Conservation (phyloP, 257 asterid genomes). For the Nicotiana undulata region DNA sequence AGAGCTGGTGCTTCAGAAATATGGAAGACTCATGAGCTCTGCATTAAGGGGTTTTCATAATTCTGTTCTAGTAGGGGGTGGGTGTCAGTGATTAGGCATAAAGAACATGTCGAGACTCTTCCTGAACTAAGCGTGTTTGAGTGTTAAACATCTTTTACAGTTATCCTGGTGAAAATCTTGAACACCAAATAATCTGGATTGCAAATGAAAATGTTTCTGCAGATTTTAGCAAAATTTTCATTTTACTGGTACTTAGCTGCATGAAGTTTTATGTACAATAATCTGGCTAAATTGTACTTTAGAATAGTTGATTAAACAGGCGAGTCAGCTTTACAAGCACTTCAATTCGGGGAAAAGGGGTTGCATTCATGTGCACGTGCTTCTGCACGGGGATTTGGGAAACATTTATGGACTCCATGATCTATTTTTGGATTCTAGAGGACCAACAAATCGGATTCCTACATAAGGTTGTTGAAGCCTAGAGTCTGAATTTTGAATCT, state of each 20-base stretch:
- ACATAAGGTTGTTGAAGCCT: neutral
- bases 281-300: neutral
- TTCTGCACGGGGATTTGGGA: neutral
- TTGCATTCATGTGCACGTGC: neutral
- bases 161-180: neutral
- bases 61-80: neutral
- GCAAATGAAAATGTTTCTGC: neutral
- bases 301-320: neutral
- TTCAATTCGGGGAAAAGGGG: neutral
- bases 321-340: neutral
- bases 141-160: neutral
- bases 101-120: neutral
- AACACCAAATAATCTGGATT: neutral
- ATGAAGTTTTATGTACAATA: neutral
- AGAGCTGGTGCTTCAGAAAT: neutral
- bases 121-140: neutral
- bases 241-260: neutral
- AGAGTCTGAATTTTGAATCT: constrained; percentile 1
- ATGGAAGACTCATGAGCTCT: neutral
- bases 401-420: neutral
- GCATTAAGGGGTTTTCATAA: neutral
- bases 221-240: neutral
- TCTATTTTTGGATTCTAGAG: neutral
- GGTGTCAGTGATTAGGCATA: neutral
- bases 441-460: neutral